Conservation (phyloP, 768 basidiomycete species). For the Hortiboletus campestris region DNA sequence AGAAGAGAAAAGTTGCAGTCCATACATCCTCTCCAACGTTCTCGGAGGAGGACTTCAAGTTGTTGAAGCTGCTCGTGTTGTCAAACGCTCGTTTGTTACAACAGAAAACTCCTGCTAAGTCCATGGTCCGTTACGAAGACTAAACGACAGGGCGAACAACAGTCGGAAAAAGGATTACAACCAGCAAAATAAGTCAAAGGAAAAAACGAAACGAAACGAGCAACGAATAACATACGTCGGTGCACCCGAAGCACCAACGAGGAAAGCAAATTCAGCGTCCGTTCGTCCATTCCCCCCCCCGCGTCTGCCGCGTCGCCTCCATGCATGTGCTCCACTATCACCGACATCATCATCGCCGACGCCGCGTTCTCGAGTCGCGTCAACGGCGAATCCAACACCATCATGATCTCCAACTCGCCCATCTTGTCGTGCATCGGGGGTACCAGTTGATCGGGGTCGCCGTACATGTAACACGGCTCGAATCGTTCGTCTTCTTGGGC, state of each 20-base stretch:
- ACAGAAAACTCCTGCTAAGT: too few relatives aligned
- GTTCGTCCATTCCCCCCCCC: conserved; percentile 45
- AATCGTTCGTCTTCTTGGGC: conserved; percentile 21
- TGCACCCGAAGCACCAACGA: conserved; percentile 29
- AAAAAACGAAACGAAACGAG: neutral
- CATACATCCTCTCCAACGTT: conserved; percentile 17
- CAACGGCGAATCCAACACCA: conserved; percentile 73
- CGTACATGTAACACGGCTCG: conserved; percentile 44
- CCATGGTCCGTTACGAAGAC: neutral
- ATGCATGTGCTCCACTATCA: conserved; percentile 21
- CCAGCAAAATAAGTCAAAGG: neutral
- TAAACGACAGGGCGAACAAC: neutral
- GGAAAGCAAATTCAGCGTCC: conserved; percentile 45
- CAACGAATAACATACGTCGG: too few relatives aligned
- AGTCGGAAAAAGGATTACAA: neutral
- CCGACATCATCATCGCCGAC: conserved; percentile 25
- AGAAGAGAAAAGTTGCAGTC: conserved; percentile 28
- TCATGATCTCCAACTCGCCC: conserved; percentile 70
- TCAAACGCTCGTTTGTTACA: conserved; percentile 20
- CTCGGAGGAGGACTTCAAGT: too few relatives aligned
- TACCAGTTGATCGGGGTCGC: conserved; percentile 60
- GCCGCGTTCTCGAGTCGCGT: conserved; percentile 76
- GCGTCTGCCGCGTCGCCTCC: conserved; percentile 34
- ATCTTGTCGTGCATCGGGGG: conserved; percentile 70
- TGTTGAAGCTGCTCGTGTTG: conserved; percentile 13